phyloP scores from a whole-genome alignment of 108 stramenopile species.

The Schizochytrium sp. region DNA sequence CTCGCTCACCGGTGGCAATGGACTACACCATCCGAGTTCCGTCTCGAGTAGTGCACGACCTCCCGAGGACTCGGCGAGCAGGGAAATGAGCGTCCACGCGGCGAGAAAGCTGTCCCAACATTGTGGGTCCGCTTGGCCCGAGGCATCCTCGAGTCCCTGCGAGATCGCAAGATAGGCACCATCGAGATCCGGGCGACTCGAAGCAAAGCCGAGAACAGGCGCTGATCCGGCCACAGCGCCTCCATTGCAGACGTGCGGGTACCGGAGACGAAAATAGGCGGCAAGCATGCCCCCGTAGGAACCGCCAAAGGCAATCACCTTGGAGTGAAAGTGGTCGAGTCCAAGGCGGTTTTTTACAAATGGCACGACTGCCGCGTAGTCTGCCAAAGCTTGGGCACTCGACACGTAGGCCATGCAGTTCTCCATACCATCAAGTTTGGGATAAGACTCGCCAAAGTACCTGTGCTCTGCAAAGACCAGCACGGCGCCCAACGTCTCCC shows the following conservation, averaged over 20 bases:
- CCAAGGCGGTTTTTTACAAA: slow-evolving; percentile 28
- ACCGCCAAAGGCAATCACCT: slow-evolving; percentile 74
- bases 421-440: not conserved
- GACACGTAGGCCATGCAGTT: not conserved
- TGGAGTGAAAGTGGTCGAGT: not conserved
- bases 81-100: not conserved
- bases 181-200: not conserved
- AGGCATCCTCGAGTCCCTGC: not conserved
- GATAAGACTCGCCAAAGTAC: slow-evolving; percentile 61
- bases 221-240: slow-evolving; percentile 76
- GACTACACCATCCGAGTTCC: slow-evolving; percentile 46
- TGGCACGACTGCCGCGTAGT: slow-evolving; percentile 62
- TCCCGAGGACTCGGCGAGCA: not conserved
- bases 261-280: slow-evolving; percentile 72
- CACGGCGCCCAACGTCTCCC: slow-evolving; percentile 53
- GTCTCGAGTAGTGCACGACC: not conserved
- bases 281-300: slow-evolving; percentile 84
- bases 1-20: slow-evolving; percentile 12
- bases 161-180: not conserved
- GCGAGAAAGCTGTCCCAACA: not conserved
- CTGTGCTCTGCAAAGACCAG: slow-evolving; percentile 81
- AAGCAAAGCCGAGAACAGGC: slow-evolving; percentile 44
- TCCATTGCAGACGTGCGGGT: slow-evolving; percentile 57
- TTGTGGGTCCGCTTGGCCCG: not conserved
- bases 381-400: slow-evolving; percentile 61